Evolutionary conservation across 1,139 yeast genomes (phyloP).

Genomic region (Geotrichum europaeum): DNA sequence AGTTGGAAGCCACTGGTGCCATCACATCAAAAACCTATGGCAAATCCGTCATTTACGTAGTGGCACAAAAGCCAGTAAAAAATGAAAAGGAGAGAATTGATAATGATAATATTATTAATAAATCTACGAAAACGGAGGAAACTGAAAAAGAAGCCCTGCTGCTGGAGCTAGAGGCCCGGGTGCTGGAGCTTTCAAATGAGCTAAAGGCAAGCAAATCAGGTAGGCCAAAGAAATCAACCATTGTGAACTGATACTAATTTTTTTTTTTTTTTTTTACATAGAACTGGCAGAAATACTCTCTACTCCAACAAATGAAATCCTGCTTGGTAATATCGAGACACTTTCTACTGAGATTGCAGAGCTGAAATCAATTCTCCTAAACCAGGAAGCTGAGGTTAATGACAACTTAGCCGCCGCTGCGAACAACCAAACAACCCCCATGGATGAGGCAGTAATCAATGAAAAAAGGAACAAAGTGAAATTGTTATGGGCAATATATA

Average conservation of each 20-base stretch:
- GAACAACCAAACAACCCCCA: neutral
- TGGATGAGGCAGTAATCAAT: neutral
- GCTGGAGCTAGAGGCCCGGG: constrained; percentile 18
- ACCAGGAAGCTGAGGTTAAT: neutral
- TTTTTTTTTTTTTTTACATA: neutral
- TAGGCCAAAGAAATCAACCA: neutral
- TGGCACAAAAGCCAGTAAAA: constrained; percentile 21
- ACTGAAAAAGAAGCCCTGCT: constrained; percentile 19
- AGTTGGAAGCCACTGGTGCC: constrained; percentile 27
- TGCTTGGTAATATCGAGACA: constrained; percentile 2
- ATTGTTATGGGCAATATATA: constrained; percentile 2
- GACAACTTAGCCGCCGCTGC: neutral
- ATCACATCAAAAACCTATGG: constrained; percentile 35
- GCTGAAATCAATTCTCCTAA: constrained; percentile 1
- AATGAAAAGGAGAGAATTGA: constrained; percentile 18
- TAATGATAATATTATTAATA: neutral
- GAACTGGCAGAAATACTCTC: constrained; percentile 2
- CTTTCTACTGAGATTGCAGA: constrained; percentile 1
- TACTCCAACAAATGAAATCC: constrained; percentile 18
- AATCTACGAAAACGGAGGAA: constrained; percentile 15
- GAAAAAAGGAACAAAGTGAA: constrained; percentile 2
- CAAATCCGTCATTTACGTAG: constrained; percentile 35
- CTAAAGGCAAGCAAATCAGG: constrained; percentile 19
- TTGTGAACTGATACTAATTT: neutral
- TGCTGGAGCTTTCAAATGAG: constrained; percentile 14